Conservation (phyloP, 2,329 filamentous ascomycete genomes). For the Trichophyton verrucosum region DNA sequence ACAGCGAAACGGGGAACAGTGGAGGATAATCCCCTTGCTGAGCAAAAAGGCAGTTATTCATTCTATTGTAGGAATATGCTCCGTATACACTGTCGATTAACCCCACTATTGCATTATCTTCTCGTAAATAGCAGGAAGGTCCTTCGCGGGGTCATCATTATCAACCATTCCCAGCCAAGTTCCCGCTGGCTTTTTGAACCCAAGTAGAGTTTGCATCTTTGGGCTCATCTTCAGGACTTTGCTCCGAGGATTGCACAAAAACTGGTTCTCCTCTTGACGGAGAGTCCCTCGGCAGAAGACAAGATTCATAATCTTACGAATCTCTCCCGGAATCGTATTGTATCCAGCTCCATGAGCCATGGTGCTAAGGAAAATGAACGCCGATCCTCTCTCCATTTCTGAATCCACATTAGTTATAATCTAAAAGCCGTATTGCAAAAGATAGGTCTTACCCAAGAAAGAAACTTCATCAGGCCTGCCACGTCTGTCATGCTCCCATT, state of each 20-base stretch:
- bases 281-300: constrained; percentile 1
- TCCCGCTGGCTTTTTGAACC: constrained; percentile 4
- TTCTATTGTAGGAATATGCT: no score
- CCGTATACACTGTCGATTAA: neutral
- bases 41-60: no score
- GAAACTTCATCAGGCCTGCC: constrained; percentile 3
- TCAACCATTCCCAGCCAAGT: constrained; percentile 4
- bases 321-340: neutral
- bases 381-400: constrained; percentile 4
- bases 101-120: neutral
- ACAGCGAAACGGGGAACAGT: no score
- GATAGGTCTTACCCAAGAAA: neutral
- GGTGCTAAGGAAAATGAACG: constrained; percentile 4
- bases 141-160: constrained; percentile 5
- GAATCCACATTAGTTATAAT: neutral
- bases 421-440: neutral
- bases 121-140: constrained; percentile 2
- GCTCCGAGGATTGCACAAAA: constrained; percentile 2
- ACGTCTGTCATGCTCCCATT: constrained; percentile 3
- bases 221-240: constrained; percentile 5
- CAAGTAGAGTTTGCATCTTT: constrained; percentile 1
- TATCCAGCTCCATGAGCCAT: constrained; percentile 1
- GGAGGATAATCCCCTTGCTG: no score
- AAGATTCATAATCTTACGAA: constrained; percentile 3
- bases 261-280: constrained; percentile 3